phyloP scores from a whole-genome alignment of 345 rosid genomes.

The Psidium guajava region DNA sequence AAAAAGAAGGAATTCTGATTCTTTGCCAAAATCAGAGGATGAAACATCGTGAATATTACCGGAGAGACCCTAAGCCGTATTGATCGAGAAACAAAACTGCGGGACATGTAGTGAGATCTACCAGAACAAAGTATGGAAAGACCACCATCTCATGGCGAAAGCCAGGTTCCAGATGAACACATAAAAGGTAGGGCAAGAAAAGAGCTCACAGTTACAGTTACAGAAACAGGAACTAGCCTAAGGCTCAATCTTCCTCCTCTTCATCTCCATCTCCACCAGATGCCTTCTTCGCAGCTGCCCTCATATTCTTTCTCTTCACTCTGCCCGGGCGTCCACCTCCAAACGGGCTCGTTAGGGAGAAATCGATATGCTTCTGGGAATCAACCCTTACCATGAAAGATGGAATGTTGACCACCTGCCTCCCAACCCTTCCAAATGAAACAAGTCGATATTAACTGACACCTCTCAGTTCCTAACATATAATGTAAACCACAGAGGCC shows the following conservation, averaged over 20 bases:
- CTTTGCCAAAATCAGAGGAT: neutral
- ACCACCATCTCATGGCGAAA: neutral
- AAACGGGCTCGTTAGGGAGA: conserved; percentile 36
- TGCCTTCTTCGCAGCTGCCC: conserved; percentile 36
- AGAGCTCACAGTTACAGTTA: neutral
- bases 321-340: conserved; percentile 42
- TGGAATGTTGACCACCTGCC: conserved; percentile 43
- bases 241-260: conserved; percentile 28
- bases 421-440: conserved; percentile 25
- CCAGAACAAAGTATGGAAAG: neutral
- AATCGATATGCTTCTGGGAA: conserved; percentile 40
- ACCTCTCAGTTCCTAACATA: neutral
- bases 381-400: conserved; percentile 45
- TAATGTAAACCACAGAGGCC: neutral
- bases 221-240: neutral
- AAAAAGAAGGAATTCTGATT: neutral
- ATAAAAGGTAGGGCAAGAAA: neutral
- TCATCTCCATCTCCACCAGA: conserved; percentile 44
- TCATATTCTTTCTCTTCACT: conserved; percentile 43
- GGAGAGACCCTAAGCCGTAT: neutral
- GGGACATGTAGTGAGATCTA: neutral
- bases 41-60: neutral
- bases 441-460: neutral
- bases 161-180: neutral
- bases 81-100: neutral